phyloP scores from a whole-genome alignment of 2,329 filamentous ascomycete species.

The Microsporum canis region DNA sequence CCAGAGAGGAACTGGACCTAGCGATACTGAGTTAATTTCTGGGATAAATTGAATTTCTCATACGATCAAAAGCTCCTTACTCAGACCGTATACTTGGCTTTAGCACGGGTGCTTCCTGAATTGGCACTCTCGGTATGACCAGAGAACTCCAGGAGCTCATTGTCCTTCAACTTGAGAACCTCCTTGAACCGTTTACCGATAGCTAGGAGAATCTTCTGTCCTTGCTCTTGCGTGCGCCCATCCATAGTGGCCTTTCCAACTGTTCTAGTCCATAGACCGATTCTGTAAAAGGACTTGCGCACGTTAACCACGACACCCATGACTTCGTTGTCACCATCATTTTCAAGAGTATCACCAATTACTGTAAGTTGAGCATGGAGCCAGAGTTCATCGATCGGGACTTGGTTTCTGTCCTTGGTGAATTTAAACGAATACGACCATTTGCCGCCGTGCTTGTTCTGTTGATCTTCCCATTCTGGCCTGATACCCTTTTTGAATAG shows the following conservation, averaged over 20 bases:
- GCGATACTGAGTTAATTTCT: background rate
- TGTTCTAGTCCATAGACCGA: slow-evolving; percentile 93
- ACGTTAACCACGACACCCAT: slow-evolving; percentile 99
- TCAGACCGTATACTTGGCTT: slow-evolving; percentile 84
- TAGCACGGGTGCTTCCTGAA: slow-evolving; percentile 85
- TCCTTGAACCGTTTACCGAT: slow-evolving; percentile 92
- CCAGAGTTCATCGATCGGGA: slow-evolving; percentile 93
- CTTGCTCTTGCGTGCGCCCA: slow-evolving; percentile 67
- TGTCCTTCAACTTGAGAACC: slow-evolving; percentile 64
- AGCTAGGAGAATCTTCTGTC: slow-evolving; percentile 67
- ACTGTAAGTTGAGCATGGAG: slow-evolving; percentile 92
- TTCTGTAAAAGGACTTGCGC: slow-evolving; percentile 93
- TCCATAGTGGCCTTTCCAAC: slow-evolving; percentile 75
- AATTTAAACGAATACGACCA: slow-evolving; percentile 94
- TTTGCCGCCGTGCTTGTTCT: slow-evolving; percentile 99
- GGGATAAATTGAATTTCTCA: background rate
- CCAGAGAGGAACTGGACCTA: background rate
- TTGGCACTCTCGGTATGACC: slow-evolving; percentile 92
- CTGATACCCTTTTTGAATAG: slow-evolving; percentile 97
- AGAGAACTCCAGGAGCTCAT: slow-evolving; percentile 82
- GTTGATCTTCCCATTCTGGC: slow-evolving; percentile 94
- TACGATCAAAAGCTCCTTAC: background rate
- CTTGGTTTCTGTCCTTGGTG: slow-evolving; percentile 60
- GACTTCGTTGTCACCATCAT: slow-evolving; percentile 84
- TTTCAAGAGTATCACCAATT: slow-evolving; percentile 95